Evolutionary conservation across 78 protist species (phyloP).

Genomic region (Diacronema lutheri): DNA sequence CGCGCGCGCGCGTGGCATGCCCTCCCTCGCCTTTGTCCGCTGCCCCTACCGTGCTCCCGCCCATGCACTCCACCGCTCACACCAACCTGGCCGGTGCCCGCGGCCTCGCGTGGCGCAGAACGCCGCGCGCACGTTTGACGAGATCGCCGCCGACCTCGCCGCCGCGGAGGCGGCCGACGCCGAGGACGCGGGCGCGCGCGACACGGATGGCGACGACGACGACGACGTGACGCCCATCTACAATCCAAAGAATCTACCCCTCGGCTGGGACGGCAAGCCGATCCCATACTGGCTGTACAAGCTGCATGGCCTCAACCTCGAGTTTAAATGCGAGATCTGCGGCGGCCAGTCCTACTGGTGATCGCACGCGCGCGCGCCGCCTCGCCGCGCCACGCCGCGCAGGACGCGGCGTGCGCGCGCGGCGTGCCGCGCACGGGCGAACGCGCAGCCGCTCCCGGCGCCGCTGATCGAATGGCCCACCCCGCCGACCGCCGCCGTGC

Average conservation of each 20-base stretch:
- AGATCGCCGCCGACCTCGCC: constrained; percentile 19
- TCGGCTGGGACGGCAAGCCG: constrained; percentile 96
- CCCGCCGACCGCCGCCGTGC: too few relatives aligned
- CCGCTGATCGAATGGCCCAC: too few relatives aligned
- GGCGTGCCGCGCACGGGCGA: not conserved
- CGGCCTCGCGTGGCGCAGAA: too few relatives aligned
- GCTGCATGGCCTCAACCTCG: constrained; percentile 85
- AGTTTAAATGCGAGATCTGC: constrained; percentile 95
- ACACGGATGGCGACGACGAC: constrained; percentile 68
- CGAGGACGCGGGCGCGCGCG: constrained; percentile 47
- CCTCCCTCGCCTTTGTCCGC: not conserved
- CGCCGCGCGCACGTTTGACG: constrained; percentile 31
- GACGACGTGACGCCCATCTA: constrained; percentile 30
- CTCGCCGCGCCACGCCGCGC: not conserved
- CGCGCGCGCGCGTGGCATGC: not conserved
- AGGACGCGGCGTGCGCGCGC: not conserved
- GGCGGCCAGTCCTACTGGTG: constrained; percentile 82
- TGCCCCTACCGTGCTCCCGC: too few relatives aligned
- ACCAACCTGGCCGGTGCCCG: too few relatives aligned
- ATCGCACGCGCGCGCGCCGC: constrained; percentile 42
- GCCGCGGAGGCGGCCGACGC: not conserved
- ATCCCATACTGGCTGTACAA: constrained; percentile 97
- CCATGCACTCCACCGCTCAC: too few relatives aligned
- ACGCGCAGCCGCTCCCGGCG: too few relatives aligned
- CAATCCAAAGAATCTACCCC: constrained; percentile 79